These are phyloP conservation scores for Prototheca cutis DNA, from an alignment of 163 green algal genomes.

Conservation along the genomic window DNA sequence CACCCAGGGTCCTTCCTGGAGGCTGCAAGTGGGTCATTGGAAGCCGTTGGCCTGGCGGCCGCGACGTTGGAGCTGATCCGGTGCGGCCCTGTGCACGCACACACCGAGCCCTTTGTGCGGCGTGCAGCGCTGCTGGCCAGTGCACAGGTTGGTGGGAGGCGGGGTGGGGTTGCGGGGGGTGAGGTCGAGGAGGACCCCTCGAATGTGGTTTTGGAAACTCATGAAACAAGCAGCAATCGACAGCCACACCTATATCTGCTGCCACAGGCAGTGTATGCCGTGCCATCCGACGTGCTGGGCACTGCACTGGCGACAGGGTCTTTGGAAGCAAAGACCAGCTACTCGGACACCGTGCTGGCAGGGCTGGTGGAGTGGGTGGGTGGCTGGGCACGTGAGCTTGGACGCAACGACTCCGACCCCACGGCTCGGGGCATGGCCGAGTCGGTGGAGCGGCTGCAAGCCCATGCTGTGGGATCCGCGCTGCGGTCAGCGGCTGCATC, in stretches of 20 bases:
- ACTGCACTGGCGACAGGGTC: background rate
- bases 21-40: slow-evolving; percentile 14
- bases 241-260: too few relatives aligned
- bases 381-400: background rate
- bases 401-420: background rate
- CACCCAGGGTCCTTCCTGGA: slow-evolving; percentile 47
- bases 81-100: slow-evolving; percentile 35
- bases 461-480: background rate
- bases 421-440: background rate
- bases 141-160: too few relatives aligned
- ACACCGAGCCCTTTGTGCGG: slow-evolving; percentile 55
- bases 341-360: background rate
- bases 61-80: slow-evolving; percentile 60
- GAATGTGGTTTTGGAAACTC: too few relatives aligned
- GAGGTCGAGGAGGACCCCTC: too few relatives aligned
- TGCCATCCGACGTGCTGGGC: background rate
- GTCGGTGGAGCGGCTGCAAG: background rate
- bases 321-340: too few relatives aligned
- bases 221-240: too few relatives aligned
- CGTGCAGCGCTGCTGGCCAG: slow-evolving; percentile 48
- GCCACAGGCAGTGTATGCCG: background rate
- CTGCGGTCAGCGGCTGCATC: background rate
- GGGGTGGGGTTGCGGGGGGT: too few relatives aligned
- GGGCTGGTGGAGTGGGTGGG: background rate
- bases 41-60: slow-evolving; percentile 30